Conservation (phyloP, 257 asterid species). For the Mentha longifolia region DNA sequence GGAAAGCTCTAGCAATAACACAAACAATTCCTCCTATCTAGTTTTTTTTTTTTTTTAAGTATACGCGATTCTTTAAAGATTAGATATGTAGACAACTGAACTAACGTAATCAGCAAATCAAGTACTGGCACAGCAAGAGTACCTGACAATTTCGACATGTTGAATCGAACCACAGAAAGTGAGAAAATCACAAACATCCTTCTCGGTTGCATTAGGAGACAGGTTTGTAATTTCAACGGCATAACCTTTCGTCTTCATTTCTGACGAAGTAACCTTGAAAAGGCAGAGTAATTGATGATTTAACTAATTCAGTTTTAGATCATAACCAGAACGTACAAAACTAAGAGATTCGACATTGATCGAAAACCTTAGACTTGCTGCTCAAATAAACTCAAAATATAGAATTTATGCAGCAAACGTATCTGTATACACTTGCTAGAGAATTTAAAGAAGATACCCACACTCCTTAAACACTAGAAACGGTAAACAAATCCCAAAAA, state of each 20-base stretch:
- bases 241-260: constrained; percentile 69
- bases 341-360: no score
- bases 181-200: constrained; percentile 72
- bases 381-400: no score
- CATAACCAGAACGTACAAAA: no score
- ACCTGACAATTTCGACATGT: constrained; percentile 76
- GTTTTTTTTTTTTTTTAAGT: no score
- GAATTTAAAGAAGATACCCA: no score
- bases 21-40: neutral
- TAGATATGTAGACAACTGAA: neutral
- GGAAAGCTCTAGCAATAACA: neutral
- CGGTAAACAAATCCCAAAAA: neutral
- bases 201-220: constrained; percentile 72
- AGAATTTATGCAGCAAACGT: neutral
- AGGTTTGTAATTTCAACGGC: constrained; percentile 65
- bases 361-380: no score
- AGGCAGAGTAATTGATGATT: neutral
- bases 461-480: neutral
- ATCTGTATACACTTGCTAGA: no score
- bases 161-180: constrained; percentile 79
- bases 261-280: constrained; percentile 24
- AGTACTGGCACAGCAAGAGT: neutral
- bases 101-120: neutral
- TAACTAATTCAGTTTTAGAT: neutral
- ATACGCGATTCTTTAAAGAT: neutral